phyloP scores from a whole-genome alignment of 352 stramenopile genomes.

The Phytophthora sojae region DNA sequence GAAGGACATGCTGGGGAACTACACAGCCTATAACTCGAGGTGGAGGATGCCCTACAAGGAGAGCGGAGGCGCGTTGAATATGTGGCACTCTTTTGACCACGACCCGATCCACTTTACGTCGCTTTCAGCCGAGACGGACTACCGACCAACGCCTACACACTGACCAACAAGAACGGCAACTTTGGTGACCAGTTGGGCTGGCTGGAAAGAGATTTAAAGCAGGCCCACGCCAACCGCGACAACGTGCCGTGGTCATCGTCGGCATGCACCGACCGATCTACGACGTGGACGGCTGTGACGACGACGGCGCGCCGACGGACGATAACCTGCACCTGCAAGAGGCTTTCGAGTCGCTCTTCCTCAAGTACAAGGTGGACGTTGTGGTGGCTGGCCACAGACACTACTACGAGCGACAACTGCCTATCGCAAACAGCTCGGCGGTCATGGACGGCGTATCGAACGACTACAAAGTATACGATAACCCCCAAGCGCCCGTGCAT shows the following conservation, averaged over 20 bases:
- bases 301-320: not conserved
- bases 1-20: constrained; percentile 48
- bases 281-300: constrained; percentile 12
- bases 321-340: constrained; percentile 34
- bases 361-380: constrained; percentile 60
- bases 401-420: constrained; percentile 55
- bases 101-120: constrained; percentile 69
- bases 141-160: constrained; percentile 41
- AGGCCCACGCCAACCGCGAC: constrained; percentile 42
- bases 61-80: constrained; percentile 41
- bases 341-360: constrained; percentile 56
- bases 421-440: constrained; percentile 34
- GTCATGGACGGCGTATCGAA: constrained; percentile 47
- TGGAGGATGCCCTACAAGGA: constrained; percentile 46
- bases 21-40: constrained; percentile 57
- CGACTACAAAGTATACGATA: constrained; percentile 43
- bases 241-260: constrained; percentile 60
- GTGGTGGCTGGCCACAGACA: constrained; percentile 53
- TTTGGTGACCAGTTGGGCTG: constrained; percentile 55
- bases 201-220: no score
- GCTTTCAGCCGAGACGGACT: constrained; percentile 74
- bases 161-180: constrained; percentile 38
- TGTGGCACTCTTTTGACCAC: constrained; percentile 53
- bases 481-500: constrained; percentile 54
- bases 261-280: constrained; percentile 41